A percentile compares a stretch with the other conserved stretches of the same genome.
Conservation (phyloP, 2,329 filamentous ascomycete genomes). For the Rhynchosporium secalis region DNA sequence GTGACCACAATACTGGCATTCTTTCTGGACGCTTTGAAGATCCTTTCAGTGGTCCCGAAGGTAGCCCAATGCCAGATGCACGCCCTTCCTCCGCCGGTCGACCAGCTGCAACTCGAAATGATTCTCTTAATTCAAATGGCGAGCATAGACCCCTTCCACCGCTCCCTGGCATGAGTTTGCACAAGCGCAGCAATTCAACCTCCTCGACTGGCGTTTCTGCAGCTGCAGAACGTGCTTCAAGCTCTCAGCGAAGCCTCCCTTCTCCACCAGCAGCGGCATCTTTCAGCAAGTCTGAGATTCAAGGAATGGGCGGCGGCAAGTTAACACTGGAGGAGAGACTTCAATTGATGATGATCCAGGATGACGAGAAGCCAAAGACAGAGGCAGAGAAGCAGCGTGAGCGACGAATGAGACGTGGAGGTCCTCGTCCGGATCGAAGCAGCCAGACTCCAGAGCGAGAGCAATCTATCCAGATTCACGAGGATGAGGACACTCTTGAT, state of each 20-base stretch:
- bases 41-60: slow-evolving; percentile 62
- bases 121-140: slow-evolving; percentile 74
- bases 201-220: slow-evolving; percentile 65
- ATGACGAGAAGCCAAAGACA: slow-evolving; percentile 57
- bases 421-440: slow-evolving; percentile 47
- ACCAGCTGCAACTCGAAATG: slow-evolving; percentile 61
- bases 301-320: slow-evolving; percentile 70
- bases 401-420: slow-evolving; percentile 65
- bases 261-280: slow-evolving; percentile 68
- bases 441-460: slow-evolving; percentile 39
- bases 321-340: slow-evolving; percentile 87
- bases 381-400: slow-evolving; percentile 67
- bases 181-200: slow-evolving; percentile 46
- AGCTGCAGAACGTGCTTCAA: slow-evolving; percentile 71
- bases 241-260: slow-evolving; percentile 67
- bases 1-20: slow-evolving; percentile 35
- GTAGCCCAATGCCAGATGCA: slow-evolving; percentile 64
- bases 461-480: slow-evolving; percentile 44
- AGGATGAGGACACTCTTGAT: slow-evolving; percentile 60
- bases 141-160: slow-evolving; percentile 86
- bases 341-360: slow-evolving; percentile 83
- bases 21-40: slow-evolving; percentile 50
- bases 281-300: slow-evolving; percentile 73
- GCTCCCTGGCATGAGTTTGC: slow-evolving; percentile 64
- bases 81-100: slow-evolving; percentile 43